Percentiles rank a stretch among this genome's conserved stretches.
phyloP scores from a whole-genome alignment of 768 basidiomycete genomes.

The Lyophyllum semitale region DNA sequence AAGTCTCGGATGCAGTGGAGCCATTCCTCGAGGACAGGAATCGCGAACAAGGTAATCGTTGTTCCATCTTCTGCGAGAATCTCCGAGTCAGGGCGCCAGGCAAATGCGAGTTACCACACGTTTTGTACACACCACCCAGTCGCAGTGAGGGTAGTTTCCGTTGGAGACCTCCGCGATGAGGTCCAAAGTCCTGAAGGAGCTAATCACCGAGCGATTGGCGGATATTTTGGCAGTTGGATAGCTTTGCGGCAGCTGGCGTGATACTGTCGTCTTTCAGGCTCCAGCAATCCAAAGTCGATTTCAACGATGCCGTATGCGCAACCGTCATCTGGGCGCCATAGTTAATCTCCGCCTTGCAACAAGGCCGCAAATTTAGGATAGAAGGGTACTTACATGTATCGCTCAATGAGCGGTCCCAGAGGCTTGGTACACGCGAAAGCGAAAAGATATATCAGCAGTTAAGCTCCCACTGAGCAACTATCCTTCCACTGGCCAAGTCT shows the following conservation, averaged over 20 bases:
- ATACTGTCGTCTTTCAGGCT: too few relatives aligned
- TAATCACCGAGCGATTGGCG: slow-evolving; percentile 9
- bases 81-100: not conserved
- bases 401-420: too few relatives aligned
- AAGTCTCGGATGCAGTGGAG: slow-evolving; percentile 4
- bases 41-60: slow-evolving; percentile 5
- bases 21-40: not conserved
- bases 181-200: not conserved
- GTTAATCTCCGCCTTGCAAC: slow-evolving; percentile 14
- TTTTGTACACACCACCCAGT: slow-evolving; percentile 8
- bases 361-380: slow-evolving; percentile 10
- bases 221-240: too few relatives aligned
- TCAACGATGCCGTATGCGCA: slow-evolving; percentile 6
- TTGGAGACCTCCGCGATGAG: not conserved
- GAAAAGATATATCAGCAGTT: too few relatives aligned
- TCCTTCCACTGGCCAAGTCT: not conserved
- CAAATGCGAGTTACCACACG: slow-evolving; percentile 12
- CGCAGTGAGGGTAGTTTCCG: not conserved
- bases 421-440: too few relatives aligned
- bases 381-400: slow-evolving; percentile 6
- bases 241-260: too few relatives aligned
- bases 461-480: not conserved
- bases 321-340: not conserved
- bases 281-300: not conserved
- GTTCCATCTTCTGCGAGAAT: not conserved